Percentiles rank a stretch among this genome's conserved stretches.
Conservation (phyloP, 768 basidiomycete species). For the Termitomyces sp. region DNA sequence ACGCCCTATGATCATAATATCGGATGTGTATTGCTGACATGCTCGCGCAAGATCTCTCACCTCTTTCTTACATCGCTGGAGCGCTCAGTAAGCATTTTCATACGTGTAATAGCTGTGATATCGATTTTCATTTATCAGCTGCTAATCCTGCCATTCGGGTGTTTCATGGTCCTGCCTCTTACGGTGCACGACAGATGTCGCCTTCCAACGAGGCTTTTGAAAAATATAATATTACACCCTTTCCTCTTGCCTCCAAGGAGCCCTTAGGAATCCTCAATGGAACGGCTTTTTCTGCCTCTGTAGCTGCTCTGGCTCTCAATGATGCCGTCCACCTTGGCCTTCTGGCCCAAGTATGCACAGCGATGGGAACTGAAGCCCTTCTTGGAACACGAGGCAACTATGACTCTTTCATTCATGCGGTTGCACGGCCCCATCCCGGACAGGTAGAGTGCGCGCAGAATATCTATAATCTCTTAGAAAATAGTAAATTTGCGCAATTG, state of each 20-base stretch:
- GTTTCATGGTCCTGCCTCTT: conserved; percentile 50
- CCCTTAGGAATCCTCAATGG: conserved; percentile 73
- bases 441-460: conserved; percentile 70
- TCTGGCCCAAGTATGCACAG: conserved; percentile 69
- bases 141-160: conserved; percentile 28
- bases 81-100: conserved; percentile 39
- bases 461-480: conserved; percentile 58
- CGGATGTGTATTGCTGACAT: neutral
- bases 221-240: conserved; percentile 51
- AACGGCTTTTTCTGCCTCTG: conserved; percentile 72
- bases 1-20: conserved; percentile 10
- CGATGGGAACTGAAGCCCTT: conserved; percentile 78
- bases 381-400: conserved; percentile 62
- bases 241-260: conserved; percentile 62
- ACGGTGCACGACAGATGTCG: conserved; percentile 46
- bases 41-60: conserved; percentile 37
- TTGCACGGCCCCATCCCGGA: conserved; percentile 77
- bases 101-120: neutral
- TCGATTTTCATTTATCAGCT: conserved; percentile 15
- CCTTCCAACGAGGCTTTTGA: conserved; percentile 50
- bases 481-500: conserved; percentile 53
- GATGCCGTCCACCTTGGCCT: conserved; percentile 63
- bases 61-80: conserved; percentile 64
- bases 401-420: conserved; percentile 69
- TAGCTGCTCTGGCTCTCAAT: conserved; percentile 66